Percentiles rank a stretch among this genome's conserved stretches.
These are phyloP conservation scores for Colletotrichum sojae DNA, from an alignment of 2,329 filamentous ascomycete species.

Conservation along the genomic window DNA sequence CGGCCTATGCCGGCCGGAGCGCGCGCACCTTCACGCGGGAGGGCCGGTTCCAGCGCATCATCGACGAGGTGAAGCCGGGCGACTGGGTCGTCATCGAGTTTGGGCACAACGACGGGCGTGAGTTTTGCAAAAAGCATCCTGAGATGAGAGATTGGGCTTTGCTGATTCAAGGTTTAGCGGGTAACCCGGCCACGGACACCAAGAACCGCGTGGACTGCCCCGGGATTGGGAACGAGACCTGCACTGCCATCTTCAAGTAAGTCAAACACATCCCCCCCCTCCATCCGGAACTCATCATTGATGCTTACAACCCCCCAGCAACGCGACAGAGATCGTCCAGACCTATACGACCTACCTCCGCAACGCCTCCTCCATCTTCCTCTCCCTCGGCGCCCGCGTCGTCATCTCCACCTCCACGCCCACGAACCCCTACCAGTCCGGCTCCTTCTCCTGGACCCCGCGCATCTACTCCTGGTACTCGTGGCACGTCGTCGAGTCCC, in stretches of 20 bases:
- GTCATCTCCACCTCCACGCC: slow-evolving; percentile 70
- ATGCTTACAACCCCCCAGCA: slow-evolving; percentile 4
- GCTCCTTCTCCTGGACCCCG: slow-evolving; percentile 62
- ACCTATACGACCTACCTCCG: slow-evolving; percentile 74
- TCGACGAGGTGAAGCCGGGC: slow-evolving; percentile 64
- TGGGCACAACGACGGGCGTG: slow-evolving; percentile 78
- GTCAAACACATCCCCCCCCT: rapidly evolving
- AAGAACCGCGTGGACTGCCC: slow-evolving; percentile 74
- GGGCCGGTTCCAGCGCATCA: slow-evolving; percentile 73
- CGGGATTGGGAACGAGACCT: slow-evolving; percentile 68
- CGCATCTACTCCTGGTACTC: slow-evolving; percentile 70
- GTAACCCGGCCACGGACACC: slow-evolving; percentile 51
- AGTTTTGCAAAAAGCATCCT: slow-evolving; percentile 44
- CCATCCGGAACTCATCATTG: too few species aligned
- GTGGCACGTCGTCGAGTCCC: slow-evolving; percentile 42
- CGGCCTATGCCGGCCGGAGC: slow-evolving; percentile 76
- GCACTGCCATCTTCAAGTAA: slow-evolving; percentile 61
- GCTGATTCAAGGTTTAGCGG: slow-evolving; percentile 4
- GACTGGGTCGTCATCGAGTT: slow-evolving; percentile 81
- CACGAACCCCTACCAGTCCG: slow-evolving; percentile 72
- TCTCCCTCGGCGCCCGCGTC: slow-evolving; percentile 71
- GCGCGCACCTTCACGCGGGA: slow-evolving; percentile 77
- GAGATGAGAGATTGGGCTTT: too few species aligned
- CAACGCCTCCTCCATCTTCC: slow-evolving; percentile 68
- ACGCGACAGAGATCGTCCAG: slow-evolving; percentile 64